Evolutionary conservation across 257 asterid species (phyloP).

Genomic region (Lycium barbarum): DNA sequence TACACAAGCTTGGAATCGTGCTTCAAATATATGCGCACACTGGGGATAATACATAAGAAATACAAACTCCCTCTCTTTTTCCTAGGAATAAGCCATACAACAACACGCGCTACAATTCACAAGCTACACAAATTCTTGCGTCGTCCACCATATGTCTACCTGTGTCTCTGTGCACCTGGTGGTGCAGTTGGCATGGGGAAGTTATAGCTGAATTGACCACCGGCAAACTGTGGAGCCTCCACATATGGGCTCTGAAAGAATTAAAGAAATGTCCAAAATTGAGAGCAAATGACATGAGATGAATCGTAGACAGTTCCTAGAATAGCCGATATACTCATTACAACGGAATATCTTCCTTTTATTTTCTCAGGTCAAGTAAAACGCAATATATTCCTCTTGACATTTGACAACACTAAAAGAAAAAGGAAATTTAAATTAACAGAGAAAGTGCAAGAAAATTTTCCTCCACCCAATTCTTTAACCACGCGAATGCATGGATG

Average conservation of each 20-base stretch:
- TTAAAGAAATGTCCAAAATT: conserved; percentile 40
- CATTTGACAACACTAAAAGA: neutral
- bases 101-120: conserved; percentile 27
- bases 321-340: neutral
- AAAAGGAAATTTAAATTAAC: neutral
- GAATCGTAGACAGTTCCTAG: neutral
- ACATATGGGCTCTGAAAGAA: conserved; percentile 85
- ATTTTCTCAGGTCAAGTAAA: neutral
- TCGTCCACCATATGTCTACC: conserved; percentile 37
- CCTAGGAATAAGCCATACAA: conserved; percentile 29
- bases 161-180: conserved; percentile 78
- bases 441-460: neutral
- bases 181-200: conserved; percentile 97
- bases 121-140: neutral
- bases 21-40: conserved; percentile 4
- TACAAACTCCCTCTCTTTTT: conserved; percentile 36
- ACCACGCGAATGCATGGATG: neutral
- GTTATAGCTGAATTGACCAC: conserved; percentile 49
- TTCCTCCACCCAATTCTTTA: neutral
- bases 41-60: conserved; percentile 16
- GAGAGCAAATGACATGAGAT: neutral
- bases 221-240: conserved; percentile 79
- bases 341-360: neutral
- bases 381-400: neutral
- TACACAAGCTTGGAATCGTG: neutral